Evolutionary conservation across 208 protist species (phyloP), one percentile per base, ranked within the genome.

Genomic region (Borovskyia barvae): DNA sequence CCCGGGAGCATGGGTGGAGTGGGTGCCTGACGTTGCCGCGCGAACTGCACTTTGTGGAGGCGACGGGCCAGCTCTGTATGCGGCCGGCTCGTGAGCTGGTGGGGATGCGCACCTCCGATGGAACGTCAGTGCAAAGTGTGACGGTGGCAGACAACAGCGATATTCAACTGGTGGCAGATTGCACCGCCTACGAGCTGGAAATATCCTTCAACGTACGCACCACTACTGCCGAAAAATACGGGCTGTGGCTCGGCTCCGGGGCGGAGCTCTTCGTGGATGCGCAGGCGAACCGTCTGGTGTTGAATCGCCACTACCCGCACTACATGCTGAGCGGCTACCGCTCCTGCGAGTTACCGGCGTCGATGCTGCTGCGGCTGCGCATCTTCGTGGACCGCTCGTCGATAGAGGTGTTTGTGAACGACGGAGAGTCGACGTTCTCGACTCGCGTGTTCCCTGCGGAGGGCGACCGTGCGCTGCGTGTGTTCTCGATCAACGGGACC

Each of bases 261-360:
- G 57, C 56, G 8, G 73, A 85, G 78, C 37, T 85, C 3, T 77
- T 63, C 47, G 69, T 81, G 11, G 78, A 85, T 36, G 53, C 68
- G 36, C 78, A 85, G 69, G 50, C 56, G 12, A 59, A 75, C 25
- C 69, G 70, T 11, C 39, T 80, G 5, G 78, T 85, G 51, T 51
- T 85, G 55, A 63, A 76, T 43, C 78, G 78, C 7, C 78, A 85
- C 78, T 85, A 79, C 66, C 78, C 78, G 48, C 69, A 81, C 6
- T 48, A 81, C 61, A 71, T 81, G 58, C 42, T 85, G 37, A 72
- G 69, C 47, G 78, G 74, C 17, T 75, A 81, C 35, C 78, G 78
- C 66, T 69, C 64, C n/a, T 81, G 73, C 30, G 42, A 62, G 55
- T 24, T 81, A 49, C 66, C 67, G 28, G 28, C 12, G n/a, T 41